Evolutionary conservation across 106 monocot genomes (phyloP).

Genomic region (Alisma plantagoaquatica): DNA sequence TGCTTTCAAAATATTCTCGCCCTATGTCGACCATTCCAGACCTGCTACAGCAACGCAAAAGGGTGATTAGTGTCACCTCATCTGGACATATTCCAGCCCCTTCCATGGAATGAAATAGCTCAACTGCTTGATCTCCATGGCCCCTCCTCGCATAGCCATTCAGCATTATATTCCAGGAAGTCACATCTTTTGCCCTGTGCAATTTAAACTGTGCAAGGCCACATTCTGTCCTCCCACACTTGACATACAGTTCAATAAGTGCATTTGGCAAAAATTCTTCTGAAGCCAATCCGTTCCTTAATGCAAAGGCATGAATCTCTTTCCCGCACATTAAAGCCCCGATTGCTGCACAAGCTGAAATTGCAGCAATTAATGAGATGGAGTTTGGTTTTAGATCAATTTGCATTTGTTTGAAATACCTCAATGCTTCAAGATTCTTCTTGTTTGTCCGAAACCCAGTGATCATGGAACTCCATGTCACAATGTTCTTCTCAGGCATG

Average conservation of each 20-base stretch:
- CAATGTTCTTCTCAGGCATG: slow-evolving; percentile 61
- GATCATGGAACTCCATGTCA: slow-evolving; percentile 80
- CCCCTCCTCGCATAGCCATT: slow-evolving; percentile 45
- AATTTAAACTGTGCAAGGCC: slow-evolving; percentile 45
- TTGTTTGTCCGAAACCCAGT: slow-evolving; percentile 54
- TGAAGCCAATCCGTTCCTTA: slow-evolving; percentile 37
- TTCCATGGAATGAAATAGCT: slow-evolving; percentile 48
- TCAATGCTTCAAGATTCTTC: slow-evolving; percentile 58
- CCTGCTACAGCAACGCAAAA: slow-evolving; percentile 65
- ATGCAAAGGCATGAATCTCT: slow-evolving; percentile 66
- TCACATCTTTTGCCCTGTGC: slow-evolving; percentile 38
- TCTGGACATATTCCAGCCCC: slow-evolving; percentile 37
- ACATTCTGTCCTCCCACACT: slow-evolving; percentile 62
- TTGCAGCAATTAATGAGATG: slow-evolving; percentile 45
- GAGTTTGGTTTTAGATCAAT: slow-evolving; percentile 46
- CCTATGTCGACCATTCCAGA: slow-evolving; percentile 58
- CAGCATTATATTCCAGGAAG: slow-evolving; percentile 85
- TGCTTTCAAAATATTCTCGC: slow-evolving; percentile 33
- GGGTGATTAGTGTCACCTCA: slow-evolving; percentile 68
- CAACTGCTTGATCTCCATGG: slow-evolving; percentile 38
- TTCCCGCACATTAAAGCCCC: slow-evolving; percentile 73
- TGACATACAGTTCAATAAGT: slow-evolving; percentile 69
- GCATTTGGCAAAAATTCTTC: slow-evolving; percentile 61
- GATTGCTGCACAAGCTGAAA: slow-evolving; percentile 55
- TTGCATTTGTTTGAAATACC: slow-evolving; percentile 64